Base-by-base conservation (phyloP, 257 asterid genomes). In the Anisodus tanguticus region DNA sequence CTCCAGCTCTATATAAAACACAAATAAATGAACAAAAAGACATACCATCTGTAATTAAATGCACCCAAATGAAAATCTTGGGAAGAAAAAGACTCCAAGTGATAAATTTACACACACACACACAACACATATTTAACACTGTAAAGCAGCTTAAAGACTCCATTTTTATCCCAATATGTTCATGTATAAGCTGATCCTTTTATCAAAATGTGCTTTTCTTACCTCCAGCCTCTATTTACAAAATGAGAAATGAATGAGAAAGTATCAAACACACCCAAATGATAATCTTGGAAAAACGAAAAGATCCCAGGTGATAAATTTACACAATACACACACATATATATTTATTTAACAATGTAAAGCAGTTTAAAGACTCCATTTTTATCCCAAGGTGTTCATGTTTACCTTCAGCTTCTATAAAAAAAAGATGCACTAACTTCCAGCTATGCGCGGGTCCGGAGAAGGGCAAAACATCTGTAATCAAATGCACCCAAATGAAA, bases 231-330 rank as follows among this genome's bases (percentile, higher is more conserved):
- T 66, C 11, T 35, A 16, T 35, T 6, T 41, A 41, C 4, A 41
- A 39, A 39, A 8, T 69, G 26, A 39, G 4, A 16, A 49, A 69
- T 35, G 10, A 26, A 59, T 41, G 45, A 41, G 5, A 41, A 41
- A 41, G 45, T 4, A 41, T 10, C 60, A 62, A 54, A 62, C 68
- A 59, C 8, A 37, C 15, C 35, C 84, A 47, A 74, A 57, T 60
- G 19, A 11, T 72, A 26, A 76, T 76, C 47, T 55, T 41, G 63
- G 31, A 79, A 83, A 39, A 15, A 19, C 19, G 63, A 37, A 69
- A 15, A 87, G n/a, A 5, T 79, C 70, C 76, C 58, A 83, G 51
- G 49, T 35, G 82, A 59, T 68, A 43, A 82, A 43, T 60, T 63
- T 31, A 43, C 54, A 62, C 26, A 41, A 63, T 49, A 55, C 59